A percentile compares a stretch with the other conserved stretches of the same genome.
These are phyloP conservation scores for Bjerkandera adusta DNA, from an alignment of 1,284 basidiomycete species.

Conservation along the genomic window DNA sequence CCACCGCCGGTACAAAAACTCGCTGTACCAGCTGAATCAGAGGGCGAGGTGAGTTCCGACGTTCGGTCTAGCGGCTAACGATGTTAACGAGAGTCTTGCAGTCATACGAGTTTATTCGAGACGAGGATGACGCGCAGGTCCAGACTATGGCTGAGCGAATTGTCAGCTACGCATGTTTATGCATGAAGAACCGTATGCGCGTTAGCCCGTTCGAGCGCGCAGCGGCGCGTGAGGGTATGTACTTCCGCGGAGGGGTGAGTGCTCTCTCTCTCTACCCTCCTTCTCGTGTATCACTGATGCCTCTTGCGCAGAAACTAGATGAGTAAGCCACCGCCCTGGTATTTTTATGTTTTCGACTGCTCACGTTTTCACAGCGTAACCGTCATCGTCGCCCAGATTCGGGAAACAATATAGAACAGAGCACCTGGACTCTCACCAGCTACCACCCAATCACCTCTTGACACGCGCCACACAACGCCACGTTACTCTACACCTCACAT, in stretches of 20 bases:
- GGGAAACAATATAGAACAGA: slow-evolving; percentile 42
- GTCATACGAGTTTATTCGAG: slow-evolving; percentile 7
- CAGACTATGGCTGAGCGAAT: slow-evolving; percentile 71
- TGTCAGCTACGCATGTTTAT: slow-evolving; percentile 65
- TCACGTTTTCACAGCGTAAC: slow-evolving; percentile 44
- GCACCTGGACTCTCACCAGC: neutral
- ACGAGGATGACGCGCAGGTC: slow-evolving; percentile 53
- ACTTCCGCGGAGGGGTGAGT: slow-evolving; percentile 70
- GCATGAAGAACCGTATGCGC: slow-evolving; percentile 62
- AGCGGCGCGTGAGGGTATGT: slow-evolving; percentile 60
- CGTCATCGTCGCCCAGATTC: slow-evolving; percentile 56
- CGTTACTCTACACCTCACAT: too few species aligned
- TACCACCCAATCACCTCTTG: neutral
- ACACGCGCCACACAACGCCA: neutral
- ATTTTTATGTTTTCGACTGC: slow-evolving; percentile 8
- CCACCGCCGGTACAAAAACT: slow-evolving; percentile 29
- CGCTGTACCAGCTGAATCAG: neutral
- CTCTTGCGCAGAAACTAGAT: slow-evolving; percentile 52
- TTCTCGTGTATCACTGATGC: slow-evolving; percentile 6
- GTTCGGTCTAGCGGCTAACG: neutral
- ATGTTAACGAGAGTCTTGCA: neutral
- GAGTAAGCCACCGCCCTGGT: slow-evolving; percentile 43
- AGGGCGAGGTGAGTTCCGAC: slow-evolving; percentile 7
- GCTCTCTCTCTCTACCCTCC: slow-evolving; percentile 7
- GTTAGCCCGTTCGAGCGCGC: slow-evolving; percentile 71